Base-by-base conservation (phyloP, 1,284 basidiomycete species). In the Pseudozyma hubeiensis region DNA sequence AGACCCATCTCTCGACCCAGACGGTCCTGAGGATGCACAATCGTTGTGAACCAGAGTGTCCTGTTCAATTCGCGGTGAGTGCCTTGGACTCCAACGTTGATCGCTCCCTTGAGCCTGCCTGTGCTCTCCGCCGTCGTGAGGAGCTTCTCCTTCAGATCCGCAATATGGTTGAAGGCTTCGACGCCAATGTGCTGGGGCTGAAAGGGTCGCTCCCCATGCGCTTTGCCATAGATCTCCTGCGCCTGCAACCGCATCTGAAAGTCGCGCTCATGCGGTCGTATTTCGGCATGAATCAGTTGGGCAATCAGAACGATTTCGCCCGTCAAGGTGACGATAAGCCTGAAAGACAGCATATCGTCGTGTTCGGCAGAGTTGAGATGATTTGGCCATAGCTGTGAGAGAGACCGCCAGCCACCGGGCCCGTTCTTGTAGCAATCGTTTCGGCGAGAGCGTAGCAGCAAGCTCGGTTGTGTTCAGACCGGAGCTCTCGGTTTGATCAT, bases 31-130 rank as follows among this genome's bases (percentile, higher is more conserved):
- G 45, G 45, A n/a, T 47, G 45, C 4, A 47, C 45, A 16, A 47
- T 33, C 6, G 45, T 47, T 11, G 45, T 33, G 13, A 47, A 47
- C 45, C 45, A 47, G 30, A 47, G n/a, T 11, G 45, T 29, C 17
- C 45, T 30, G 29, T 47, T 47, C 1, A 11, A 2, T 47, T 47
- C 19, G n/a, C 5, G 5, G 13, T 14, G 54, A 8, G 54, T 43
- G 5, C 54, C 54, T n/a, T 47, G 41, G 0, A 49, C 47, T 13
- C 54, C 54, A 17, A 49, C 29, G 47, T 40, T 11, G 34, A 57
- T 49, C 3, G 45, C 54, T 41, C 54, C 54, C 9, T 19, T 39
- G 16, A 57, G n/a, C 19, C 7, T 41, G 10, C 54, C 54, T 10
- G 39, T 17, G 39, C 14, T 11, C 17, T 43, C 17, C 3, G 54